Evolutionary conservation across 176 grass and related monocot species (phyloP).

Genomic region (Oryza longistaminata): DNA sequence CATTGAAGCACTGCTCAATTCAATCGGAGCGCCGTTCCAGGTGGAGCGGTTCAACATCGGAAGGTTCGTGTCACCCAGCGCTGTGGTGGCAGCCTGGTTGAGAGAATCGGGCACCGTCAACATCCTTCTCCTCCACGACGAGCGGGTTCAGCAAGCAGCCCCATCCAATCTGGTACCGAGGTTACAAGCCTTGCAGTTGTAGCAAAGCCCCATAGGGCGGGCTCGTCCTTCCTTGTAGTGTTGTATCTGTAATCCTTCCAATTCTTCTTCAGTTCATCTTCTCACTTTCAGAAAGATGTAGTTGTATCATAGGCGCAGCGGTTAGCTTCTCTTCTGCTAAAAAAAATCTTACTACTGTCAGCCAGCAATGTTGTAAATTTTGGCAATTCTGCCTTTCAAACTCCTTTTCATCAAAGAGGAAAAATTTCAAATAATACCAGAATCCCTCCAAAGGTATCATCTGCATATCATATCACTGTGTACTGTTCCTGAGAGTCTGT

Average conservation of each 20-base stretch:
- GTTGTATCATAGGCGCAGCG: slow-evolving; percentile 45
- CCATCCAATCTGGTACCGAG: slow-evolving; percentile 53
- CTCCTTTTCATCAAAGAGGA: slow-evolving; percentile 14
- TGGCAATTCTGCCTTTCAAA: slow-evolving; percentile 29
- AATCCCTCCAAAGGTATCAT: neutral
- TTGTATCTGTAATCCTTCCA: slow-evolving; percentile 13
- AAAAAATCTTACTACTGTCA: slow-evolving; percentile 7
- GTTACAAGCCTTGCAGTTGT: slow-evolving; percentile 72
- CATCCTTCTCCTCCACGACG: slow-evolving; percentile 70
- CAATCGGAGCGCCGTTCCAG: slow-evolving; percentile 87
- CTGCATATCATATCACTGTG: neutral
- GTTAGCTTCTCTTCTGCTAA: slow-evolving; percentile 26
- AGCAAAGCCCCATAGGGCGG: slow-evolving; percentile 27
- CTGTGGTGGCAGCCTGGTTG: slow-evolving; percentile 82
- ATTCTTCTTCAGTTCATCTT: slow-evolving; percentile 18
- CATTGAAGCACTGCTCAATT: slow-evolving; percentile 64
- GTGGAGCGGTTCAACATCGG: slow-evolving; percentile 84
- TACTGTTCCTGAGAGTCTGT: neutral
- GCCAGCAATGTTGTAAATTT: slow-evolving; percentile 45
- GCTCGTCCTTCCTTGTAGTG: neutral
- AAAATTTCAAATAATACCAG: slow-evolving; percentile 10
- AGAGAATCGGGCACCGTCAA: slow-evolving; percentile 62
- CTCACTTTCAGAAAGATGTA: slow-evolving; percentile 46
- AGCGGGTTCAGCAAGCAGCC: slow-evolving; percentile 41
- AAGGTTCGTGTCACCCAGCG: slow-evolving; percentile 83